phyloP scores from a whole-genome alignment of 768 basidiomycete genomes.

The Trametopsis cervina region DNA sequence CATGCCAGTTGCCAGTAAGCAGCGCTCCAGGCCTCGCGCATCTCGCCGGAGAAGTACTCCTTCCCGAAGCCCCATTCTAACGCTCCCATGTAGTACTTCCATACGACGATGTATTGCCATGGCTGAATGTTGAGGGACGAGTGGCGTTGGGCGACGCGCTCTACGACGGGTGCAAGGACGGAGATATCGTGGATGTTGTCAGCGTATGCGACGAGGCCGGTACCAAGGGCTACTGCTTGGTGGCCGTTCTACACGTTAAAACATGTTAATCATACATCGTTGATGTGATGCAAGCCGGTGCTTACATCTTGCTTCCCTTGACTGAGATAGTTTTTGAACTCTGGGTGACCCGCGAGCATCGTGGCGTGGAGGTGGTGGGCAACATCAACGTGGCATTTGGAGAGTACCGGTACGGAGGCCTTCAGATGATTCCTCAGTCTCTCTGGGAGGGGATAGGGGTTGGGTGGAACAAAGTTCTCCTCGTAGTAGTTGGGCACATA shows the following conservation, averaged over 20 bases:
- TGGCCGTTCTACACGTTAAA: slow-evolving; percentile 15
- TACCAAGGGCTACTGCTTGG: slow-evolving; percentile 17
- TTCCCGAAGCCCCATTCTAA: slow-evolving; percentile 17
- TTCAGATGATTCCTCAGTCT: too few species aligned
- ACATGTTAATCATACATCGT: too few species aligned
- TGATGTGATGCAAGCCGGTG: too few species aligned
- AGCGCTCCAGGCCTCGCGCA: slow-evolving; percentile 18
- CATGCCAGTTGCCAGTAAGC: slow-evolving; percentile 22
- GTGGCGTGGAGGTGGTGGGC: too few species aligned
- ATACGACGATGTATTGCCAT: slow-evolving; percentile 19
- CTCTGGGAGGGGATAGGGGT: too few species aligned
- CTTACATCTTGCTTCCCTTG: too few species aligned
- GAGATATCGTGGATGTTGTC: slow-evolving; percentile 20
- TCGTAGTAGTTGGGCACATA: too few species aligned
- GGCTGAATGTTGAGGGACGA: slow-evolving; percentile 20
- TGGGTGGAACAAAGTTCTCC: too few species aligned
- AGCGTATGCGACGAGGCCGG: slow-evolving; percentile 16
- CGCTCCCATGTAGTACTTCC: slow-evolving; percentile 15
- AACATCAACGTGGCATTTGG: too few species aligned
- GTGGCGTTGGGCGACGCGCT: slow-evolving; percentile 20
- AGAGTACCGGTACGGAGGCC: too few species aligned
- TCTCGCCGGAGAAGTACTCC: slow-evolving; percentile 14
- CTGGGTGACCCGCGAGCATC: too few species aligned
- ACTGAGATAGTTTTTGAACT: too few species aligned
- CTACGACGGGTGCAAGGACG: slow-evolving; percentile 18